phyloP scores from a whole-genome alignment of 352 stramenopile genomes.

The Globisporangium takayamanum region DNA sequence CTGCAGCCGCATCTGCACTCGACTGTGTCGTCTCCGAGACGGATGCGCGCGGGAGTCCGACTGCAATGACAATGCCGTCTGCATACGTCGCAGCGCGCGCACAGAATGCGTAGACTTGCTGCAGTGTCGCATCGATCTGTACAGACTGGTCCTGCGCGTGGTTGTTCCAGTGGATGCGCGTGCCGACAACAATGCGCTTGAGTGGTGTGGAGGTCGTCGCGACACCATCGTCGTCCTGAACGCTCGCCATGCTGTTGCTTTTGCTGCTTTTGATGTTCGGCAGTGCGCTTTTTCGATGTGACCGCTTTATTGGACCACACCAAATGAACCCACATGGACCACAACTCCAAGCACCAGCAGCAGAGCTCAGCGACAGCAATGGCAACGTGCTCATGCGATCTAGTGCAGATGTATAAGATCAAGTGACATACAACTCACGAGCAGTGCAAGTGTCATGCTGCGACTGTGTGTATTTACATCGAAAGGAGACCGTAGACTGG shows the following conservation, averaged over 20 bases:
- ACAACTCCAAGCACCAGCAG: no score
- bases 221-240: neutral
- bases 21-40: neutral
- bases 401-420: no score
- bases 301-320: no score
- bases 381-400: no score
- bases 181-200: conserved; percentile 33
- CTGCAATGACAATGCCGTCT: conserved; percentile 44
- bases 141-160: conserved; percentile 39
- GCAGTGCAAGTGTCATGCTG: neutral
- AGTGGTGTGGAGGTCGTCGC: neutral
- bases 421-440: no score
- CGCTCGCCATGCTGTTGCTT: neutral
- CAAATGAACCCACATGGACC: no score
- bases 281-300: no score
- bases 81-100: conserved; percentile 39
- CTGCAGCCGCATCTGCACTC: neutral
- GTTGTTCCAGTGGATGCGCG: conserved; percentile 66
- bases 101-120: conserved; percentile 46
- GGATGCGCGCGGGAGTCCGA: conserved; percentile 31
- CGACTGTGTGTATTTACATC: conserved; percentile 18
- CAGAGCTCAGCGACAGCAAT: no score
- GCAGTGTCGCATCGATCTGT: conserved; percentile 35
- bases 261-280: no score
- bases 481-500: conserved; percentile 44